These are phyloP conservation scores for Antrodiella citrinella DNA, from an alignment of 768 basidiomycete genomes.

Conservation along the genomic window DNA sequence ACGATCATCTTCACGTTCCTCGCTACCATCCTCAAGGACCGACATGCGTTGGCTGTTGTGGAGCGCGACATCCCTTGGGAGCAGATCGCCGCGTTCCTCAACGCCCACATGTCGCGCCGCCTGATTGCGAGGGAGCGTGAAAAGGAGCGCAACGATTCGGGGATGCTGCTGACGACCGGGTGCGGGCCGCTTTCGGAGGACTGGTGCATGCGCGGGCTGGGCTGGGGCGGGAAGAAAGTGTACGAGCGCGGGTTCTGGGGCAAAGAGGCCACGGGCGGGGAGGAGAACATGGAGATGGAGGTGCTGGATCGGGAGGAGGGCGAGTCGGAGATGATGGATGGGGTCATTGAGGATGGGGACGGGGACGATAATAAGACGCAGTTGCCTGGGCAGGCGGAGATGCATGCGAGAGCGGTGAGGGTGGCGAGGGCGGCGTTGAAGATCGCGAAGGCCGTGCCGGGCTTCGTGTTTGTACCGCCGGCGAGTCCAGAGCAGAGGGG, in stretches of 20 bases:
- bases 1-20: constrained; percentile 85
- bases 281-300: constrained; percentile 65
- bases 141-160: constrained; percentile 36
- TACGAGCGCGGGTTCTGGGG: constrained; percentile 96
- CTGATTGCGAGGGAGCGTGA: constrained; percentile 29
- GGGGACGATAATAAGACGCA: constrained; percentile 33
- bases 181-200: constrained; percentile 79
- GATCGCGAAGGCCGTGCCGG: constrained; percentile 63
- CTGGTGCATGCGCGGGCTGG: constrained; percentile 93
- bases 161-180: constrained; percentile 61
- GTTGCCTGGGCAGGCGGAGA: constrained; percentile 28
- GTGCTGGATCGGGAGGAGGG: constrained; percentile 59
- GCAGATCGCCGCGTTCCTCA: constrained; percentile 56
- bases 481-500: constrained; percentile 37
- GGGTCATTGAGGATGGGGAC: constrained; percentile 75
- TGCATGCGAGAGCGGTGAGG: constrained; percentile 62
- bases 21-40: constrained; percentile 61
- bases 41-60: constrained; percentile 49
- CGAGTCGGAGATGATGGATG: constrained; percentile 52
- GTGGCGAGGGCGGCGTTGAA: constrained; percentile 62
- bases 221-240: constrained; percentile 87
- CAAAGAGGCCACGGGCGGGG: constrained; percentile 41
- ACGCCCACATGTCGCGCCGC: constrained; percentile 43
- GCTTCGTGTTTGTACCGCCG: constrained; percentile 48
- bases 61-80: constrained; percentile 84